Percentiles rank a stretch among this genome's conserved stretches.
These are phyloP conservation scores for Purshia tridentata DNA, from an alignment of 306 rosid genomes.

Conservation along the genomic window DNA sequence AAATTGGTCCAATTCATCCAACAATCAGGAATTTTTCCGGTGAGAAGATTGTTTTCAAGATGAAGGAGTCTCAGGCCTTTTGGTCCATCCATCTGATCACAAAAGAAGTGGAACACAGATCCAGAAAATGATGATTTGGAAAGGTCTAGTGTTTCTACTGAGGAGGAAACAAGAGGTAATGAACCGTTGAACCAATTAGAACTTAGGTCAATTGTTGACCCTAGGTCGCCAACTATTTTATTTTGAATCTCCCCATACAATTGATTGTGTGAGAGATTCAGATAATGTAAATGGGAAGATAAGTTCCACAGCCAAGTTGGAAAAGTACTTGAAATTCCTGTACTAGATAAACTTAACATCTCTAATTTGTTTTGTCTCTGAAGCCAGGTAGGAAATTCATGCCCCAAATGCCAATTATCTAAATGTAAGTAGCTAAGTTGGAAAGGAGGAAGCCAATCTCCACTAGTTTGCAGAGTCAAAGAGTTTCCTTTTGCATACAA, in stretches of 20 bases:
- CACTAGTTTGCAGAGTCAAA: background rate
- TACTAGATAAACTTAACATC: slow-evolving; percentile 6
- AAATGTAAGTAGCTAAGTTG: slow-evolving; percentile 19
- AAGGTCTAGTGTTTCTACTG: background rate
- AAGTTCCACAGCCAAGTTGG: slow-evolving; percentile 15
- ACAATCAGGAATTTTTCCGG: slow-evolving; percentile 16
- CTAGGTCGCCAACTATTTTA: too few species aligned
- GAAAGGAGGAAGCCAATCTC: slow-evolving; percentile 24
- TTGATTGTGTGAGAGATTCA: slow-evolving; percentile 32
- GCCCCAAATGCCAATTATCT: slow-evolving; percentile 28
- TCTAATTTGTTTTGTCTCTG: slow-evolving; percentile 3
- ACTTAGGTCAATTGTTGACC: background rate
- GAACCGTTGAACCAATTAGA: background rate
- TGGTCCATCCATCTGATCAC: background rate
- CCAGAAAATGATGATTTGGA: slow-evolving; percentile 5
- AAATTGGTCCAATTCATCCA: background rate
- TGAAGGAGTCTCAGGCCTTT: background rate
- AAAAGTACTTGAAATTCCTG: slow-evolving; percentile 7
- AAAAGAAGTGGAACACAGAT: background rate
- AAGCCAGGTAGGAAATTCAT: slow-evolving; percentile 41
- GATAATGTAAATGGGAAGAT: background rate
- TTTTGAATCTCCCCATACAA: slow-evolving; percentile 25
- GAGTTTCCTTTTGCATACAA: background rate
- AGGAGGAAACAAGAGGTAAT: background rate
- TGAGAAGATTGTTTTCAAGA: slow-evolving; percentile 11